Percentiles rank a stretch among this genome's conserved stretches.
These are phyloP conservation scores for Oenanthe javanica DNA, from an alignment of 140 eudicot species.

Conservation along the genomic window DNA sequence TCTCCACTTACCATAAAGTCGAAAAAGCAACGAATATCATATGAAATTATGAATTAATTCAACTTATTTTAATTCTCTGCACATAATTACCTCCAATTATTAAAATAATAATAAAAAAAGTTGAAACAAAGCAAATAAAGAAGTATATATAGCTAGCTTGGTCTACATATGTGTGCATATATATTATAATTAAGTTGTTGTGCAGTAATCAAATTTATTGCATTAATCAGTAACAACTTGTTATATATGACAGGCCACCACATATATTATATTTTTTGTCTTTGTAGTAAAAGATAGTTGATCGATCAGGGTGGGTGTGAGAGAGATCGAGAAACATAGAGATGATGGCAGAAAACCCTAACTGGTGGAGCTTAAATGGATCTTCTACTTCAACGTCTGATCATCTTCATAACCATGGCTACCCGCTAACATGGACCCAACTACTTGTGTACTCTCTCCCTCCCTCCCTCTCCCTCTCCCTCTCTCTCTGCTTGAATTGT, in stretches of 20 bases:
- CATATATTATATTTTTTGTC: background rate
- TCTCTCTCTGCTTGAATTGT: conserved; percentile 8
- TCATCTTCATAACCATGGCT: conserved; percentile 36
- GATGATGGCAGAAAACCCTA: conserved; percentile 13
- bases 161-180: background rate
- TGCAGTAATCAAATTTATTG: background rate
- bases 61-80: background rate
- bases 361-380: conserved; percentile 14
- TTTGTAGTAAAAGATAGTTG: background rate
- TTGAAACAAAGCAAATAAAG: background rate
- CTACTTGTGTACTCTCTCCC: conserved; percentile 51
- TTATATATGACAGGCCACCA: background rate
- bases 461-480: too few relatives aligned
- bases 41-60: background rate
- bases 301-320: background rate
- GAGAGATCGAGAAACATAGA: background rate
- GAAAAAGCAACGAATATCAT: background rate
- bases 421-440: conserved; percentile 89
- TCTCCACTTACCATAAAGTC: conserved; percentile 7
- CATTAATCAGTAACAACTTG: background rate
- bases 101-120: background rate
- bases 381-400: background rate
- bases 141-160: background rate
- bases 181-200: background rate
- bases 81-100: background rate